These are phyloP conservation scores for Trichosporon ovoides DNA, from an alignment of 1,284 basidiomycete genomes.

Conservation along the genomic window DNA sequence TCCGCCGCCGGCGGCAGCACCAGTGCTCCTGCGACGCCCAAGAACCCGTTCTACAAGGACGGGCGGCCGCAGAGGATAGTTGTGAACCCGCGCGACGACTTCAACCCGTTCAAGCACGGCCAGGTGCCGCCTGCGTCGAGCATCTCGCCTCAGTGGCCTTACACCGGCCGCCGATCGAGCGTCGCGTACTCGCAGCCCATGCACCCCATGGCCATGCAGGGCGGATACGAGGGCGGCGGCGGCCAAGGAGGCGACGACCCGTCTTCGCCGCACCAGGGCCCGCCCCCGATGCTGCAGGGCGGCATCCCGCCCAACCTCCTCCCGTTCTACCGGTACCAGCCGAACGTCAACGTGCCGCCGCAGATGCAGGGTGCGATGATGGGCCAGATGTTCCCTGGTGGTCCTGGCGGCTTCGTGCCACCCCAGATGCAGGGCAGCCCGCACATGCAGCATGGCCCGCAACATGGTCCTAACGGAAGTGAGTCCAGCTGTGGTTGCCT, in stretches of 20 bases:
- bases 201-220: constrained; percentile 17
- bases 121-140: constrained; percentile 62
- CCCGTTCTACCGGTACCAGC: constrained; percentile 35
- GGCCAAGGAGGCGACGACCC: constrained; percentile 14
- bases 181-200: constrained; percentile 53
- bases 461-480: constrained; percentile 34
- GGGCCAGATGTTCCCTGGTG: constrained; percentile 39
- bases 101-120: constrained; percentile 75
- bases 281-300: constrained; percentile 24
- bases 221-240: neutral
- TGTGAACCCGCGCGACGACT: constrained; percentile 84
- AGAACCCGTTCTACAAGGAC: constrained; percentile 81
- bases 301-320: constrained; percentile 34
- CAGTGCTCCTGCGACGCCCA: constrained; percentile 14
- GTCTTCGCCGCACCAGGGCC: constrained; percentile 20
- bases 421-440: constrained; percentile 26
- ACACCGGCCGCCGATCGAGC: constrained; percentile 78
- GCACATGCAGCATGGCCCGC: constrained; percentile 24
- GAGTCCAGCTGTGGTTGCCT: constrained; percentile 10
- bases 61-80: constrained; percentile 66
- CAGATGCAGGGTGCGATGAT: constrained; percentile 26
- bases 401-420: constrained; percentile 25
- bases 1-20: constrained; percentile 5
- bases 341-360: constrained; percentile 29
- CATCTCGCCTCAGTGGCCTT: constrained; percentile 75